A percentile compares a stretch with the other conserved stretches of the same genome.
Evolutionary conservation across 1,284 basidiomycete genomes (phyloP).

Genomic region (Ceratobasidium sp.): DNA sequence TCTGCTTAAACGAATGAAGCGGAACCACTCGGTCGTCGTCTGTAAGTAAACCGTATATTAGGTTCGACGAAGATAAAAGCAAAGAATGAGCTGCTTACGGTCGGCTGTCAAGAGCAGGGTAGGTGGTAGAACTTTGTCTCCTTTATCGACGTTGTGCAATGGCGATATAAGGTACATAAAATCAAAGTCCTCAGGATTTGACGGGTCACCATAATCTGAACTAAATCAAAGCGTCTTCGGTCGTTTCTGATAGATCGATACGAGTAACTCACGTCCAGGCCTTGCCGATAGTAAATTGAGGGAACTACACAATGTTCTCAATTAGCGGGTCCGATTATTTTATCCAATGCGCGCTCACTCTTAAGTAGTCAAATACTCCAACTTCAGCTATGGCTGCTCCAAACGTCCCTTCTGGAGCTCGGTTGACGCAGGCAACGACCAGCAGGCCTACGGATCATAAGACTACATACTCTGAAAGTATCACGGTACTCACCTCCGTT

Average conservation of each 20-base stretch:
- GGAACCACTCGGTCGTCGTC: constrained; percentile 87
- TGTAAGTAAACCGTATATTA: constrained; percentile 49
- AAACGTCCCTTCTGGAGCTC: constrained; percentile 79
- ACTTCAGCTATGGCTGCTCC: constrained; percentile 85
- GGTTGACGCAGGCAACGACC: constrained; percentile 81
- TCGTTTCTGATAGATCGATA: neutral
- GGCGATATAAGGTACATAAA: constrained; percentile 83
- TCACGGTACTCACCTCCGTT: constrained; percentile 68
- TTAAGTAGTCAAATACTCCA: constrained; percentile 83
- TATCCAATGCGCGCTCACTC: constrained; percentile 58
- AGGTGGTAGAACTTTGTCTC: constrained; percentile 70
- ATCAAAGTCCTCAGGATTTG: constrained; percentile 79
- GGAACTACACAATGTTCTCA: constrained; percentile 61
- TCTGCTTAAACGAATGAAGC: constrained; percentile 82
- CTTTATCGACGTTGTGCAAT: constrained; percentile 72
- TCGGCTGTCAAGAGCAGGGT: constrained; percentile 78
- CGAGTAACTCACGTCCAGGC: constrained; percentile 66
- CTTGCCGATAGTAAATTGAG: constrained; percentile 79
- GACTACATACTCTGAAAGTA: neutral
- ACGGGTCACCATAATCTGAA: constrained; percentile 84
- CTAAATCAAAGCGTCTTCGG: neutral
- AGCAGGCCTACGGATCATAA: constrained; percentile 65
- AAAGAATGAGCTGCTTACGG: constrained; percentile 61
- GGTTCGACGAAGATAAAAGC: neutral
- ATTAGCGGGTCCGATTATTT: constrained; percentile 39